phyloP scores from a whole-genome alignment of 306 rosid species.

The Dryas drummondii region DNA sequence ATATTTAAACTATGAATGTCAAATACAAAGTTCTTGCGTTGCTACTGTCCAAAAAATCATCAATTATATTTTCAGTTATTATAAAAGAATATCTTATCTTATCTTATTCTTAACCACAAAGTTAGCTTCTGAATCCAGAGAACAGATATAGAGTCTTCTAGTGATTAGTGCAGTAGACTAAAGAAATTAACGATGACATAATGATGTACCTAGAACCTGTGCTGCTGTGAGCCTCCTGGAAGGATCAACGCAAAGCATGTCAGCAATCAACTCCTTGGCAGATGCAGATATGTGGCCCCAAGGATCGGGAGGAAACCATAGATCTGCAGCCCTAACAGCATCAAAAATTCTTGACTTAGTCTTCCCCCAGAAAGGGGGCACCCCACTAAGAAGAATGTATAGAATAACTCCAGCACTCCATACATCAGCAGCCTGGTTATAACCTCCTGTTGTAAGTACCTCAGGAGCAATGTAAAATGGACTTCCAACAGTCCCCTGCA shows the following conservation, averaged over 20 bases:
- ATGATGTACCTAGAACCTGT: constrained; percentile 60
- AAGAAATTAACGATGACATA: neutral
- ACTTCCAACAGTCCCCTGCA: constrained; percentile 82
- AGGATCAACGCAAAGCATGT: constrained; percentile 69
- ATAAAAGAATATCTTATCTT: neutral
- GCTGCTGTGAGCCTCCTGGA: constrained; percentile 71
- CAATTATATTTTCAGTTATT: neutral
- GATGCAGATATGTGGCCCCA: constrained; percentile 62
- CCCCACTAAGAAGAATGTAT: constrained; percentile 73
- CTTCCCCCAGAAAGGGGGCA: constrained; percentile 88
- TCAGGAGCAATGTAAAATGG: constrained; percentile 88
- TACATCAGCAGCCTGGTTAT: constrained; percentile 78
- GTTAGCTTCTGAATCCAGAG: neutral
- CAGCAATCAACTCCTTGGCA: constrained; percentile 60
- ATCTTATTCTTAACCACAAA: neutral
- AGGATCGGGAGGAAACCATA: constrained; percentile 61
- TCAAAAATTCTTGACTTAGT: constrained; percentile 71
- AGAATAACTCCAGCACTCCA: constrained; percentile 89
- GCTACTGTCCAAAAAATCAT: neutral
- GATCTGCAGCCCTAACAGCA: constrained; percentile 67
- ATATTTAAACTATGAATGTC: neutral
- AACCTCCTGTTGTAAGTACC: constrained; percentile 71
- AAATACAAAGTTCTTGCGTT: neutral
- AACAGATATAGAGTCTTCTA: neutral
- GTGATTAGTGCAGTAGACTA: neutral